Evolutionary conservation across 352 stramenopile species (phyloP), one percentile per base, ranked within the genome.

Genomic region (Globisporangium spinosum): DNA sequence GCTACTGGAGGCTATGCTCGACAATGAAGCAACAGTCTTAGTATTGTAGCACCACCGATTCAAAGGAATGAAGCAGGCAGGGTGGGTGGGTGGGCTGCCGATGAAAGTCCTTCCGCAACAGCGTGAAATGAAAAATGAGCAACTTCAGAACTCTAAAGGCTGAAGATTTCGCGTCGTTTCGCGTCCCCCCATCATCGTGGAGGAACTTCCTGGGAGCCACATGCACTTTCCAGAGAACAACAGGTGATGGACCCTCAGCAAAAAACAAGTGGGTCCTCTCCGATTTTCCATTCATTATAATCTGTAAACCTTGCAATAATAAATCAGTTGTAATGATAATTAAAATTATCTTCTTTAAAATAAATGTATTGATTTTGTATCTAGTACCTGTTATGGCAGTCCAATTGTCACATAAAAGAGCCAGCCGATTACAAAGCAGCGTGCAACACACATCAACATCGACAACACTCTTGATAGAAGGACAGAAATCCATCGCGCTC

Each of bases 391-490:
- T 34, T 34, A 58, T 0, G 0, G 27, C 1, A 35, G 51, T 7
- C 7, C 4, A n/a, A 12, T 1, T 29, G 5, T 29, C 9, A 17
- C 51, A 58, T 58, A 58, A 58, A 58, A 27, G 12, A 34, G 10
- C 54, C 54, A 34, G 23, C 7, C 34, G 27, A 23, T 58, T 40
- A 7, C 54, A 9, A 38, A 40, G 13, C 23, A 25, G 15, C 10
- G 20, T 23, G 6, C 1, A 58, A 58, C 54, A 58, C 53, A 58
- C 53, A 58, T 40, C 53, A 25, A 25, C 53, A 58, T 23, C 34
- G 23, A 58, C 38, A 25, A 58, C 34, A 13, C 54, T n/a, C 23
- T n/a, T 12, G 22, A 57, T 12, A 3, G 38, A 45, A 45, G 12
- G 13, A n/a, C 4, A 4, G 40, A 49, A n/a, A 49, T 58, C 23